Evolutionary conservation across 1,284 basidiomycete species (phyloP), one percentile per base, ranked within the genome.

Genomic region (Trametes sp.): DNA sequence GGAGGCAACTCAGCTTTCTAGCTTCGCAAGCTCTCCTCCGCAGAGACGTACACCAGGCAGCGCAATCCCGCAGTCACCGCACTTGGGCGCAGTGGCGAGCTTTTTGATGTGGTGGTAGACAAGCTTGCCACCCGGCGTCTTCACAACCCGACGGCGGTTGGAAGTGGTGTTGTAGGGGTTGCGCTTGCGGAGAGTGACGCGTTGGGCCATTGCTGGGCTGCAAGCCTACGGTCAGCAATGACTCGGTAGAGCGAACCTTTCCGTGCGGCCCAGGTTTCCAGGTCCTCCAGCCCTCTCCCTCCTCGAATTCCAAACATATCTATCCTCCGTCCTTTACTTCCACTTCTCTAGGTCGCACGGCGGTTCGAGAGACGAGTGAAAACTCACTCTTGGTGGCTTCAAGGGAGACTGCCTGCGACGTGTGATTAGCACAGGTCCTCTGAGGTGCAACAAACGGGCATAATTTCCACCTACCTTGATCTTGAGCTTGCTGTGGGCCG

Each of bases 131-230:
- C 94, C 94, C 59, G 97, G 97, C 48, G 97, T 99, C 88, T 99
- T 99, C 71, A 99, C 89, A 71, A 99, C 88, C 69, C 96, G 91
- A 77, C 96, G 87, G 77, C 94, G 90, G 88, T 93, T 97, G 65
- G 97, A 98, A 76, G 90, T 91, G 81, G 98, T 99, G 90, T 98
- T 98, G 89, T 99, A 99, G 24, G 96, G 92, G 74, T 93, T 93
- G 78, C 97, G 94, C 84, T 97, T 99, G 84, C 98, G 94, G 84
- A 99, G 94, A 74, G 96, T 98, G 76, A 99, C 96, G 79, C 97
- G 96, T 90, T 98, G 95, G 82, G 95, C 95, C 96, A 98, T 98
- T 85, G 78, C 63, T 76, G 66, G 60, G 61, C 69, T 73, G 60
- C 54, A 48, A 51, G 19, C 33, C 33, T 49, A 49, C 53, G 49